phyloP scores from a whole-genome alignment of 2,329 filamentous ascomycete genomes.

The Sarocladiaceae sp. region DNA sequence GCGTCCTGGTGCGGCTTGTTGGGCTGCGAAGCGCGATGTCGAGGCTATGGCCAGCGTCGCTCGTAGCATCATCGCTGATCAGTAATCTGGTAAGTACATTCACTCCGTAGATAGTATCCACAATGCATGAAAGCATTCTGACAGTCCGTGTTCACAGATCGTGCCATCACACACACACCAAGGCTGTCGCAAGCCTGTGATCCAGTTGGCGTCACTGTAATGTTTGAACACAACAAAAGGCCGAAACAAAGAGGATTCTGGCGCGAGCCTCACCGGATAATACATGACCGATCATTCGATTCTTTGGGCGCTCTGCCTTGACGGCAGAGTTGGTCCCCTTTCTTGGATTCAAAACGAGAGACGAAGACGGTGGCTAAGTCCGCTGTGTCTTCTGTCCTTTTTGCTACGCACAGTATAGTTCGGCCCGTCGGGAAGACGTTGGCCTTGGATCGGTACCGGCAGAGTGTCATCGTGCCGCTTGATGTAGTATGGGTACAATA shows the following conservation, averaged over 20 bases:
- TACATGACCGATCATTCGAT: conserved; percentile 1
- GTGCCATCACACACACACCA: neutral
- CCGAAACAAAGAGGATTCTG: neutral
- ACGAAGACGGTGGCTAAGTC: neutral
- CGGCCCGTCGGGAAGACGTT: neutral
- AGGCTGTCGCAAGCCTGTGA: neutral
- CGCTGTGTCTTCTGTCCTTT: neutral
- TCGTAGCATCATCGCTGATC: conserved; percentile 20
- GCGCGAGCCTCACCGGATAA: neutral
- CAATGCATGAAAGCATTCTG: neutral
- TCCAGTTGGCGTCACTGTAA: conserved; percentile 14
- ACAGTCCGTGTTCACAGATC: neutral
- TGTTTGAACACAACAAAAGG: neutral
- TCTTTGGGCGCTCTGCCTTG: neutral
- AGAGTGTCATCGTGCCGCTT: neutral
- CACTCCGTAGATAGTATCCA: neutral
- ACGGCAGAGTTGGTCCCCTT: neutral
- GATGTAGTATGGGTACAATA: neutral
- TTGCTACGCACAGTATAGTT: neutral
- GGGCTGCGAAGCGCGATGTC: conserved; percentile 33
- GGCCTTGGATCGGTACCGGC: neutral
- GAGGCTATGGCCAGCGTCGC: conserved; percentile 17
- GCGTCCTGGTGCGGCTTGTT: conserved; percentile 28
- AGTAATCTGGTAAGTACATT: conserved; percentile 15
- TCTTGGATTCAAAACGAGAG: neutral